These are phyloP conservation scores for Boletus sp. DNA, from an alignment of 1,284 basidiomycete genomes.

Conservation along the genomic window DNA sequence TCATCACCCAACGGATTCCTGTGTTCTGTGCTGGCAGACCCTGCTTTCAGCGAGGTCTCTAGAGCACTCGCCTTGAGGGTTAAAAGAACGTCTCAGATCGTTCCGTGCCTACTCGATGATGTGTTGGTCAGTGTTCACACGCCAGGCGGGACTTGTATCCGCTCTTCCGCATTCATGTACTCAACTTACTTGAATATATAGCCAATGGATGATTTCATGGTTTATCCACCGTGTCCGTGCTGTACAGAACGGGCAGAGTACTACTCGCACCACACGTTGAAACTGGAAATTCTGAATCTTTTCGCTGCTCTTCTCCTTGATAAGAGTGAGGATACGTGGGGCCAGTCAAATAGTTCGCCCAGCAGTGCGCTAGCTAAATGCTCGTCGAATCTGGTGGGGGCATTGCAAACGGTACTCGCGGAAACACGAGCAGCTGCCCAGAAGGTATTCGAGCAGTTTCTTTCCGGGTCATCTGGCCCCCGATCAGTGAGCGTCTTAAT, in stretches of 20 bases:
- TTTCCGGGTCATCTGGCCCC: constrained; percentile 16
- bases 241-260: constrained; percentile 24
- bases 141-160: constrained; percentile 13
- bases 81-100: constrained; percentile 11
- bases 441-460: constrained; percentile 18
- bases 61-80: constrained; percentile 15
- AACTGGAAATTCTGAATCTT: constrained; percentile 31
- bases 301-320: constrained; percentile 31
- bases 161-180: constrained; percentile 24
- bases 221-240: constrained; percentile 34
- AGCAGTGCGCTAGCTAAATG: constrained; percentile 7
- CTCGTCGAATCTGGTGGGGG: constrained; percentile 18
- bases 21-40: constrained; percentile 21
- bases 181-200: constrained; percentile 32
- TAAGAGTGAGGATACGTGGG: constrained; percentile 11
- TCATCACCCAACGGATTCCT: constrained; percentile 19
- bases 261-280: constrained; percentile 22
- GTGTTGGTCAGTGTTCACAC: constrained; percentile 30
- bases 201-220: constrained; percentile 41
- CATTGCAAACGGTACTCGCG: constrained; percentile 23
- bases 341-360: neutral
- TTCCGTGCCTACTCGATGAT: constrained; percentile 11
- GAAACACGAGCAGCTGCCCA: constrained; percentile 22
- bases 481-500: constrained; percentile 14
- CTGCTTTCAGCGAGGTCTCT: constrained; percentile 13